Conservation (phyloP, 78 protist genomes). For the Tieghemostelium lacteum region DNA sequence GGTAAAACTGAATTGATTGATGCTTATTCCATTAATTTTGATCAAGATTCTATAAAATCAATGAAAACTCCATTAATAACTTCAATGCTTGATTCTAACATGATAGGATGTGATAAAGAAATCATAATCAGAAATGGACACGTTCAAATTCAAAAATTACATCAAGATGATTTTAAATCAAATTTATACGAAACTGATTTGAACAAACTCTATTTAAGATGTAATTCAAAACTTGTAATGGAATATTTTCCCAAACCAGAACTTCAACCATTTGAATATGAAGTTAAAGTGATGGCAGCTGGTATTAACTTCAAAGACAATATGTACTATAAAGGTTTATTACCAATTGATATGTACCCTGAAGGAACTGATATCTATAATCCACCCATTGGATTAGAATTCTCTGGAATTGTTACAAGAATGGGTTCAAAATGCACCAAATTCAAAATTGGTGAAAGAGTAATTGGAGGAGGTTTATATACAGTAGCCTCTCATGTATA, state of each 20-base stretch:
- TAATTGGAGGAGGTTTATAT: not conserved
- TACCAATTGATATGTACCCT: too few relatives aligned
- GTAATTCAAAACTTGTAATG: not conserved
- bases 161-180: not conserved
- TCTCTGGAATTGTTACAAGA: conserved; percentile 53
- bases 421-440: conserved; percentile 1
- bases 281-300: conserved; percentile 22
- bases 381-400: conserved; percentile 7
- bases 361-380: too few relatives aligned
- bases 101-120: too few relatives aligned
- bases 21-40: not conserved
- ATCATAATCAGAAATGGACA: too few relatives aligned
- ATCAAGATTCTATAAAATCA: not conserved
- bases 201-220: not conserved
- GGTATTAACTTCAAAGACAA: conserved; percentile 15
- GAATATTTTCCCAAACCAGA: too few relatives aligned
- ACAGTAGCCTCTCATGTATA: not conserved
- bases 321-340: not conserved
- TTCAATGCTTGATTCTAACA: too few relatives aligned
- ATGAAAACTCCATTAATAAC: not conserved
- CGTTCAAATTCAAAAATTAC: not conserved
- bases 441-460: not conserved
- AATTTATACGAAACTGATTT: not conserved
- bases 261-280: conserved; percentile 1
- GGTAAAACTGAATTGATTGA: not conserved